Conservation (phyloP, 257 asterid genomes). For the Fraxinus pennsylvanica region DNA sequence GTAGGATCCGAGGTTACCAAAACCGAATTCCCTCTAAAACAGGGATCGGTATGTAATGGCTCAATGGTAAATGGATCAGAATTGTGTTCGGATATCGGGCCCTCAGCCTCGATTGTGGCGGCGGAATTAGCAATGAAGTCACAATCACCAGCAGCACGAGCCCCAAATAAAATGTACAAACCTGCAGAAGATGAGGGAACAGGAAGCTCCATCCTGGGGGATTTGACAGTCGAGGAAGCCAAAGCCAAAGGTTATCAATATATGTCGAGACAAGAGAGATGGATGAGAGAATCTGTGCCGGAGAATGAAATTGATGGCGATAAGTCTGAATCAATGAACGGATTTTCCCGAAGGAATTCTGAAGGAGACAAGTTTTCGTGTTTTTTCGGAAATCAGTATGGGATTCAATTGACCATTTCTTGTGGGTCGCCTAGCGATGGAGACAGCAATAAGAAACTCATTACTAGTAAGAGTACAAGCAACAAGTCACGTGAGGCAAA, state of each 20-base stretch:
- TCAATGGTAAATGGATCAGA: slow-evolving; percentile 48
- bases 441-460: not conserved
- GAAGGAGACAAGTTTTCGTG: not conserved
- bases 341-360: not conserved
- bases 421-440: not conserved
- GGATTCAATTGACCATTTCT: not conserved
- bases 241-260: slow-evolving; percentile 28
- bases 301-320: not conserved
- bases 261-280: slow-evolving; percentile 35
- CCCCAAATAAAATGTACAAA: slow-evolving; percentile 20
- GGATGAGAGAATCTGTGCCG: slow-evolving; percentile 36
- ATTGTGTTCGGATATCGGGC: slow-evolving; percentile 52
- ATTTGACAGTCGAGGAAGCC: slow-evolving; percentile 40
- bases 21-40: not conserved
- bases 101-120: slow-evolving; percentile 51
- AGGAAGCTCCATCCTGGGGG: slow-evolving; percentile 48
- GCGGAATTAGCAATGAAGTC: slow-evolving; percentile 46
- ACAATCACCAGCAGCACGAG: slow-evolving; percentile 41
- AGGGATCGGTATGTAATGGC: slow-evolving; percentile 28
- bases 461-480: not conserved
- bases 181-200: slow-evolving; percentile 5
- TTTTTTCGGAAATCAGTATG: not conserved
- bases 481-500: not conserved
- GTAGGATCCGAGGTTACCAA: slow-evolving; percentile 21
- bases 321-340: not conserved